These are phyloP conservation scores for Agapanthus africanus DNA, from an alignment of 106 monocot genomes.

Conservation along the genomic window DNA sequence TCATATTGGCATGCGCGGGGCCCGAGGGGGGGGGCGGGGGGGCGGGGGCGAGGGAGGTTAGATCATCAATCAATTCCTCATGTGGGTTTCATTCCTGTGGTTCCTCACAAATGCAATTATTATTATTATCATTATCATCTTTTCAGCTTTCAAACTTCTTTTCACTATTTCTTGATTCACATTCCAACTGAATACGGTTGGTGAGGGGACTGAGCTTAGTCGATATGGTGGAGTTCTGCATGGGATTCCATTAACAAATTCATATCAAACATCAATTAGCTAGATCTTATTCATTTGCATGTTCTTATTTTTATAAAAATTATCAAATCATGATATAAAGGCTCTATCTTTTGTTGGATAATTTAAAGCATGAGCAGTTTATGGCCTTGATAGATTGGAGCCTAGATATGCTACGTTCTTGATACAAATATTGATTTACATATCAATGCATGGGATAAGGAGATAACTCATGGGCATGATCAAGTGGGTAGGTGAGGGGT, in stretches of 20 bases:
- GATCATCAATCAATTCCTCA: constrained; percentile 7
- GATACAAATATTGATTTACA: constrained; percentile 1
- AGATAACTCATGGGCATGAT: not conserved
- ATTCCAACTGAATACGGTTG: not conserved
- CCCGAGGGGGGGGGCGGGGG: too few relatives aligned
- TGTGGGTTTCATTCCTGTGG: not conserved
- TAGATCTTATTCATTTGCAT: not conserved
- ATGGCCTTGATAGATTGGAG: not conserved
- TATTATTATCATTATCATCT: not conserved
- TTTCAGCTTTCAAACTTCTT: not conserved
- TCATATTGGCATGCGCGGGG: not conserved
- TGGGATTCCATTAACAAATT: not conserved
- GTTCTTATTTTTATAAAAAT: too few relatives aligned
- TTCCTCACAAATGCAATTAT: not conserved
- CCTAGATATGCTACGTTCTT: not conserved
- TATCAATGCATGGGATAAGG: constrained; percentile 5
- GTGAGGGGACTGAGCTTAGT: not conserved
- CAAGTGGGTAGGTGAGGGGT: not conserved
- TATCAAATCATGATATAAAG: too few relatives aligned
- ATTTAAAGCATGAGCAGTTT: not conserved
- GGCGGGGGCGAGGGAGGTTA: too few relatives aligned
- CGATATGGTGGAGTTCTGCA: not conserved
- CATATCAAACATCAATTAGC: not conserved
- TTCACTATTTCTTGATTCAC: not conserved
- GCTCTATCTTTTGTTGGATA: not conserved